phyloP scores from a whole-genome alignment of 2,329 filamentous ascomycete species.

The Fusarium robinianum region DNA sequence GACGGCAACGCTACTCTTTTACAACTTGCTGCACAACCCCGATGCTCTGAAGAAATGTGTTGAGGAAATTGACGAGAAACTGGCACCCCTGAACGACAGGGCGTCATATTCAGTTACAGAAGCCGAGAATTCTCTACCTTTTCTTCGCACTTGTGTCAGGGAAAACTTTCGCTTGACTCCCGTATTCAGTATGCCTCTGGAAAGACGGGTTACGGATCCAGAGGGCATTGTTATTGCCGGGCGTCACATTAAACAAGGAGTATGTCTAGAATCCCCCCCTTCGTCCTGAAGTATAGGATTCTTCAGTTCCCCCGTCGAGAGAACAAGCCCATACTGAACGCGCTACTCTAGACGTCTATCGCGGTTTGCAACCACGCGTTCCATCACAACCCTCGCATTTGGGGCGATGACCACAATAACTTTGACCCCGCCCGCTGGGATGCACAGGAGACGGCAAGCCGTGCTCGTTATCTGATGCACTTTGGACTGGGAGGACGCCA shows the following conservation, averaged over 20 bases:
- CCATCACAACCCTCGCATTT: constrained; percentile 18
- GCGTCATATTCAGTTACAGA: constrained; percentile 6
- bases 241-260: constrained; percentile 15
- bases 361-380: constrained; percentile 21
- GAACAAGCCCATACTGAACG: background rate
- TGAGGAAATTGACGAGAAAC: constrained; percentile 13
- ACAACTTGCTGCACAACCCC: constrained; percentile 15
- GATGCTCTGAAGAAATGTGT: constrained; percentile 7
- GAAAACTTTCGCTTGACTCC: constrained; percentile 22
- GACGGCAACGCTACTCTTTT: constrained; percentile 15
- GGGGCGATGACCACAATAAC: constrained; percentile 17
- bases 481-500: constrained; percentile 23
- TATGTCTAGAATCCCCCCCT: constrained; percentile 3
- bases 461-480: constrained; percentile 16
- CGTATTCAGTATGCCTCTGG: constrained; percentile 21
- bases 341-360: constrained; percentile 7
- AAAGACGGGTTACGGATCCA: constrained; percentile 9
- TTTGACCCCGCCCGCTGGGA: constrained; percentile 18
- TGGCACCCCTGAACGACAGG: constrained; percentile 3
- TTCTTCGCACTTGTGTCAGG: constrained; percentile 14
- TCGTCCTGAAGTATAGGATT: too few species aligned
- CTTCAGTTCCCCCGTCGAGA: too few species aligned
- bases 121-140: constrained; percentile 13
- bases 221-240: constrained; percentile 10
- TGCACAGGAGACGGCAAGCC: constrained; percentile 1